Base-by-base conservation (phyloP, 139 green algal genomes). In the Tetradesmus obliquus region DNA sequence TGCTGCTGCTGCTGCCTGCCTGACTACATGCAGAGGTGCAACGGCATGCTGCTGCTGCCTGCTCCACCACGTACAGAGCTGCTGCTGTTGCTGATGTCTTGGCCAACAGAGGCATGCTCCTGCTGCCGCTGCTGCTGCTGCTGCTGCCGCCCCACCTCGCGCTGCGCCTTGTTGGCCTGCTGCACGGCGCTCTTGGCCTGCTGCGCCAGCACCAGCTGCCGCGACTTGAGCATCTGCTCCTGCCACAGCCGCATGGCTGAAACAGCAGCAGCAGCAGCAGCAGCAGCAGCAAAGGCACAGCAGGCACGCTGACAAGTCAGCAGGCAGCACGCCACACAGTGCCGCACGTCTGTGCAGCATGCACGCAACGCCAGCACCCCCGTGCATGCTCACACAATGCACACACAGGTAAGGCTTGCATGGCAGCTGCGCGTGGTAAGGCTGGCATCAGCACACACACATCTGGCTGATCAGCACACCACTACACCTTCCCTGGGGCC, bases 141-240 rank as follows among this genome's bases (percentile, higher is more conserved):
- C 60, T 15, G 60, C 60, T 15, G 60, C 20, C 51, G 53, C 45
- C 15, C 0, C 54, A 95, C 93, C 94, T 97, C 95, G 32, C 96
- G 91, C 86, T 97, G 95, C 22, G 96, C 96, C 85, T 97, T 97
- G 82, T 90, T 95, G 76, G 95, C 96, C 3, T 95, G 94, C 12
- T 92, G 91, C 22, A 94, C 94, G 9, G 96, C 95, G 9, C 90
- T 95, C 17, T 93, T 92, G 17, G 96, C 96, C 90, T 97, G 96
- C 91, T 97, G 95, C 90, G 96, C 94, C 62, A 97, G 82, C 22
- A 97, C 94, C 90, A 97, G 90, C 93, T 97, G 96, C 10, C 96
- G 92, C 20, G 95, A 94, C 54, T 94, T 88, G 69, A 97, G 92
- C 93, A 97, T 96, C 94, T 97, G 96, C 91, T 97, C 96, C 88